A percentile compares a stretch with the other conserved stretches of the same genome.
These are phyloP conservation scores for Cercospora sojina DNA, from an alignment of 2,329 filamentous ascomycete genomes.

Conservation along the genomic window DNA sequence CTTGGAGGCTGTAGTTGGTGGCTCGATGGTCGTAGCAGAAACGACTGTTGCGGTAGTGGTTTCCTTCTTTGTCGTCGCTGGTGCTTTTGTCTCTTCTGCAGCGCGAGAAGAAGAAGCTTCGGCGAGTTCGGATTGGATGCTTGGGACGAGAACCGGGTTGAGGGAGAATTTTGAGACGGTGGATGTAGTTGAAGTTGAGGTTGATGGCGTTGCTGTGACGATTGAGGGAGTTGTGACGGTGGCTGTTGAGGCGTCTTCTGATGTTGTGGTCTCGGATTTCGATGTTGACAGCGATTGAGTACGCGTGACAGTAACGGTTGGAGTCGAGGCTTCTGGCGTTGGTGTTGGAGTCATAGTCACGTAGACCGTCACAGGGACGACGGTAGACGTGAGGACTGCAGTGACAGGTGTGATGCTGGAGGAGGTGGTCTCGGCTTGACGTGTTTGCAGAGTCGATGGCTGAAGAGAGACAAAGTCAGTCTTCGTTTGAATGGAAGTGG, in stretches of 20 bases:
- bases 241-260: neutral
- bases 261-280: neutral
- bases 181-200: neutral
- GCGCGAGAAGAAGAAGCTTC: neutral
- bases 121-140: slow-evolving; percentile 4
- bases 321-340: slow-evolving; percentile 2
- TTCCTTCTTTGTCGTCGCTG: neutral
- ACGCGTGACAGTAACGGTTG: slow-evolving; percentile 2
- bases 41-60: neutral
- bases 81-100: neutral
- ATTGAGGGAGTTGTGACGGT: neutral
- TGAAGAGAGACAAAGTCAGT: neutral
- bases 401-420: slow-evolving; percentile 11
- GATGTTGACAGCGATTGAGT: neutral
- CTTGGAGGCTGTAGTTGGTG: neutral
- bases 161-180: neutral
- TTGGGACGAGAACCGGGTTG: neutral
- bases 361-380: slow-evolving; percentile 11
- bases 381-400: neutral
- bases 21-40: slow-evolving; percentile 2
- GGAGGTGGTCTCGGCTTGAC: slow-evolving; percentile 7
- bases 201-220: neutral
- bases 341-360: slow-evolving; percentile 18
- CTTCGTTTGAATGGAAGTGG: neutral
- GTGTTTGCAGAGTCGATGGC: slow-evolving; percentile 10